Evolutionary conservation across 192 early-diverging fungal genomes (phyloP).

Genomic region (Cetraspora pellucida): DNA sequence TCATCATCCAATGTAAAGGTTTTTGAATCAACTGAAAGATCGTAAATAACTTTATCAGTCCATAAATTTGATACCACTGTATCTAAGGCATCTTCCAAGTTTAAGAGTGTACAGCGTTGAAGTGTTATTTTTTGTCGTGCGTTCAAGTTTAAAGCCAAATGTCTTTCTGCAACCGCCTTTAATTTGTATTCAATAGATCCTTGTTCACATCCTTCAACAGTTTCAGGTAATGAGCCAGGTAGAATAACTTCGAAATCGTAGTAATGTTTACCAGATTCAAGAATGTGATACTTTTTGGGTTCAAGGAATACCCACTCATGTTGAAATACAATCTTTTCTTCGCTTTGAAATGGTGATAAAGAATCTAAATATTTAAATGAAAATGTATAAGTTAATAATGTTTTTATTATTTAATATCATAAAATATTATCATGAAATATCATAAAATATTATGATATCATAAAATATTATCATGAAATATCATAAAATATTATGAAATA

Average conservation of each 20-base stretch:
- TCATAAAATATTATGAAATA: neutral
- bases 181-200: conserved; percentile 54
- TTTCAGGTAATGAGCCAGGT: conserved; percentile 61
- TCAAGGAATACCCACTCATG: conserved; percentile 57
- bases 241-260: conserved; percentile 61
- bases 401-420: neutral
- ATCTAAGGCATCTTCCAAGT: conserved; percentile 51
- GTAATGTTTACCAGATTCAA: conserved; percentile 40
- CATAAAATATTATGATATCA: no score
- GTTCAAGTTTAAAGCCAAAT: conserved; percentile 54
- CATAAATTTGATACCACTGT: conserved; percentile 57
- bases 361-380: neutral
- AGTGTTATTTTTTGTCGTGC: conserved; percentile 41
- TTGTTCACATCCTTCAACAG: conserved; percentile 48
- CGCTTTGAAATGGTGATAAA: conserved; percentile 35
- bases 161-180: conserved; percentile 55
- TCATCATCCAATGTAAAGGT: conserved; percentile 55
- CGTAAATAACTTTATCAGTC: conserved; percentile 56
- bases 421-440: neutral
- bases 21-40: conserved; percentile 56
- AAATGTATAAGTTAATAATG: no score
- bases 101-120: conserved; percentile 50
- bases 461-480: neutral
- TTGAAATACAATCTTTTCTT: conserved; percentile 46
- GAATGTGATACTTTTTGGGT: conserved; percentile 37